Evolutionary conservation across 2,329 filamentous ascomycete genomes (phyloP).

Genomic region (Aspergillus pseudonomiae): DNA sequence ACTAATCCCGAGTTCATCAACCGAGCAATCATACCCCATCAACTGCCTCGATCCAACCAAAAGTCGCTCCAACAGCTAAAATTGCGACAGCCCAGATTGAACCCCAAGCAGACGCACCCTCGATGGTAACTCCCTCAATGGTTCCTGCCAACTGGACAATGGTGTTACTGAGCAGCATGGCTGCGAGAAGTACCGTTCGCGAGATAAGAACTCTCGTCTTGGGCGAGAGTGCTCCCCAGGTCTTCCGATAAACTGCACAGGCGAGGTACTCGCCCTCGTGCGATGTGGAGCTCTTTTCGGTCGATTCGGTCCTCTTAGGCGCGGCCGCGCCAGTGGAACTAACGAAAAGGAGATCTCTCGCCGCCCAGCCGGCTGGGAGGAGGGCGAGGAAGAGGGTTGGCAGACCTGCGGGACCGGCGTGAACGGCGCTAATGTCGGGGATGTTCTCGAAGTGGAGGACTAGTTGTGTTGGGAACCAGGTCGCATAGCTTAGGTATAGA

Average conservation of each 20-base stretch:
- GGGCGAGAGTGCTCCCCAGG: constrained; percentile 64
- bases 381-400: constrained; percentile 54
- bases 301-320: constrained; percentile 47
- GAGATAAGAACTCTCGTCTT: constrained; percentile 66
- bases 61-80: constrained; percentile 33
- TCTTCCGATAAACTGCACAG: constrained; percentile 62
- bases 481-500: constrained; percentile 69
- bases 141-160: constrained; percentile 68
- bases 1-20: background rate
- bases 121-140: constrained; percentile 68
- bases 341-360: constrained; percentile 74
- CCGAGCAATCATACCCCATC: constrained; percentile 35
- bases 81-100: constrained; percentile 69
- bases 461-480: constrained; percentile 72
- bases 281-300: constrained; percentile 64
- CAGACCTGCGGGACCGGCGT: constrained; percentile 61
- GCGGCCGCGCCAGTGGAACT: constrained; percentile 51
- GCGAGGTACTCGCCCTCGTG: constrained; percentile 70
- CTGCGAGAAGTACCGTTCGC: constrained; percentile 60
- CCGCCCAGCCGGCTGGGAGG: constrained; percentile 71
- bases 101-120: constrained; percentile 74
- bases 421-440: constrained; percentile 67
- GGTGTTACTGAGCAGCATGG: constrained; percentile 54
- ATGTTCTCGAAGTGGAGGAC: constrained; percentile 75
- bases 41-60: constrained; percentile 45